Evolutionary conservation across 306 rosid species (phyloP).

Genomic region (Gillenia trifoliata): DNA sequence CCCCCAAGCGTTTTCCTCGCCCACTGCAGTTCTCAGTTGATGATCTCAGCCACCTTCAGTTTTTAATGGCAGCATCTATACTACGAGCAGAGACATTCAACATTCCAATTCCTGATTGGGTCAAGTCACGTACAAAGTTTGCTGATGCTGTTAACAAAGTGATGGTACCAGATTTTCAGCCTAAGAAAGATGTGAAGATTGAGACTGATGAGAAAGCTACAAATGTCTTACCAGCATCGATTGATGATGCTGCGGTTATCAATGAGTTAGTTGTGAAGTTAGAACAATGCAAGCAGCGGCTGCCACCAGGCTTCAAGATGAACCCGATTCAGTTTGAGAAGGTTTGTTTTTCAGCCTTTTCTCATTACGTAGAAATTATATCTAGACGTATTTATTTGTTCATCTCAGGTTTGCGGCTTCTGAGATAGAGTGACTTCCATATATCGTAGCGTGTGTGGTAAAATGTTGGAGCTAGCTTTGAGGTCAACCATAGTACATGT

Average conservation of each 20-base stretch:
- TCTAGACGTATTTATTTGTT: neutral
- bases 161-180: slow-evolving; percentile 19
- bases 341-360: neutral
- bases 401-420: neutral
- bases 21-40: slow-evolving; percentile 18
- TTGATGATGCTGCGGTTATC: slow-evolving; percentile 23
- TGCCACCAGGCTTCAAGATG: slow-evolving; percentile 22
- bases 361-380: neutral
- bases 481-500: neutral
- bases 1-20: slow-evolving; percentile 25
- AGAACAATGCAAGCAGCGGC: slow-evolving; percentile 12
- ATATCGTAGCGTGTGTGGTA: neutral
- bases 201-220: slow-evolving; percentile 25
- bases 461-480: neutral
- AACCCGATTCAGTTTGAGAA: slow-evolving; percentile 28
- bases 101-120: slow-evolving; percentile 22
- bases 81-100: slow-evolving; percentile 23
- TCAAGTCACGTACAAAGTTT: slow-evolving; percentile 15
- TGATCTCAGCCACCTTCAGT: slow-evolving; percentile 21
- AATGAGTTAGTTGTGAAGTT: slow-evolving; percentile 14
- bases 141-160: slow-evolving; percentile 24
- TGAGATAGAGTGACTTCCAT: neutral
- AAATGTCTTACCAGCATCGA: slow-evolving; percentile 12
- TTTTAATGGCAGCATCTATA: slow-evolving; percentile 14
- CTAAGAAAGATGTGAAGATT: slow-evolving; percentile 24